Base-by-base conservation (phyloP, 2,329 filamentous ascomycete genomes). In the Leptoxyphium fumago region DNA sequence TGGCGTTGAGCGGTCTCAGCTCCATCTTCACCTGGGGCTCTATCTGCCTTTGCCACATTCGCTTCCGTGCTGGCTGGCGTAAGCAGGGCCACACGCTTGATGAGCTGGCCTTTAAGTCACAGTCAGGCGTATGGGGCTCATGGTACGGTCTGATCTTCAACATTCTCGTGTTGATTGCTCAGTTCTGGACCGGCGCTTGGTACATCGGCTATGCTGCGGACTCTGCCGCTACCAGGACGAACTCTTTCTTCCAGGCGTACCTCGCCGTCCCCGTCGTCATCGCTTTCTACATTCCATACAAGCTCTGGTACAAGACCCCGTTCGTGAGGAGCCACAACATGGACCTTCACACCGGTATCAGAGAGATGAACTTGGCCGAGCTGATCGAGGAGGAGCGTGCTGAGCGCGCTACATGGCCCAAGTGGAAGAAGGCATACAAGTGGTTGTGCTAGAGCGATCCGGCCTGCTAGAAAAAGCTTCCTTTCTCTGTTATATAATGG, bases 21-120 rank as follows among this genome's bases (percentile, higher is more conserved):
- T 80, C 75, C 39, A 74, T 86, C 58, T 84, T 88, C 66, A 87
- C 82, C 5, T 88, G 84, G 84, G 77, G 72, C 44, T 83, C 83
- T 51, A 89, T 94, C 61, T 94, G 86, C 62, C 67, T 93, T n/a
- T 77, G 82, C 18, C 88, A 95, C 64, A 93, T 95, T 58, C 85
- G 87, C 45, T 95, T 95, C 74, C 84, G 88, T 29, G 44, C 46
- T 21, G 84, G 80, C n/a, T 94, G 86, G 85, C 65, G 29, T 29
- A 8, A 21, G 10, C 75, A 80, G 48, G 83, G 82, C 39, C 81
- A 80, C 52, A 69, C 66, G 2, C 58, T 80, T 3, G 75, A 80
- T n/a, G 76, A 80, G 55, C 71, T 84, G 3, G 75, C 79, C 1
- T 84, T 79, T 66, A 62, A 63, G 34, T 75, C 77, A 13, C 63